Evolutionary conservation across 2,329 filamentous ascomycete genomes (phyloP), one percentile per base, ranked within the genome.

Genomic region (Domatiomyces globalis): DNA sequence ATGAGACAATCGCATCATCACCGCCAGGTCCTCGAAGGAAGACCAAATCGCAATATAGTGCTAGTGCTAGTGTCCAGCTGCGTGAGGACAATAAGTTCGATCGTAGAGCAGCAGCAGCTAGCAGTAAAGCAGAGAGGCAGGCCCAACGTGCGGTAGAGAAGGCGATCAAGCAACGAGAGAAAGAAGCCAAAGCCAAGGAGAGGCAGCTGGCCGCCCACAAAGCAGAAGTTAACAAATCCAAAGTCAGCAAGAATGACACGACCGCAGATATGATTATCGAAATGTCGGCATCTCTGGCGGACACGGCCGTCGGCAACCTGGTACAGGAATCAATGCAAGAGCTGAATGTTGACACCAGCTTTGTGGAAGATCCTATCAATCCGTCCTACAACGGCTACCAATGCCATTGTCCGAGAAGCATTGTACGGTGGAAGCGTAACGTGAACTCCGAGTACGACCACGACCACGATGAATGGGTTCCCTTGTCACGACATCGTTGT

Each of bases 261-360:
- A 78, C 80, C 0, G 76, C 76, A 0, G 85, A 92, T 64, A 90
- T 92, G 85, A 81, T 90, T 48, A 73, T 87, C 1, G 78, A 86
- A 58, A 69, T 90, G 20, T 77, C 85, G 0, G 66, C 68, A 0
- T 74, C 73, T 1, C 67, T 90, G 1, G 66, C 75, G 19, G 65
- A 63, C 8, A 64, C 72, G 0, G 68, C 63, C 36, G 60, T 73
- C 7, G 70, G 69, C 1, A 71, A 66, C 33, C 71, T 73, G 51
- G 62, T 69, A 10, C 54, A 66, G 15, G 67, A 71, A 56, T 67
- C 66, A 49, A 68, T 74, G 66, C 65, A 65, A 45, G 64, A 65
- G 2, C 56, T 72, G 8, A 65, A 63, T 8, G 71, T 72, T 6
- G 65, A 73, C 44, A 61, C 67, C 12, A 63, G 60, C 7, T 71